Evolutionary conservation across 2,329 filamentous ascomycete species (phyloP), one percentile per base, ranked within the genome.

Genomic region (Drechslerella dactyloides): DNA sequence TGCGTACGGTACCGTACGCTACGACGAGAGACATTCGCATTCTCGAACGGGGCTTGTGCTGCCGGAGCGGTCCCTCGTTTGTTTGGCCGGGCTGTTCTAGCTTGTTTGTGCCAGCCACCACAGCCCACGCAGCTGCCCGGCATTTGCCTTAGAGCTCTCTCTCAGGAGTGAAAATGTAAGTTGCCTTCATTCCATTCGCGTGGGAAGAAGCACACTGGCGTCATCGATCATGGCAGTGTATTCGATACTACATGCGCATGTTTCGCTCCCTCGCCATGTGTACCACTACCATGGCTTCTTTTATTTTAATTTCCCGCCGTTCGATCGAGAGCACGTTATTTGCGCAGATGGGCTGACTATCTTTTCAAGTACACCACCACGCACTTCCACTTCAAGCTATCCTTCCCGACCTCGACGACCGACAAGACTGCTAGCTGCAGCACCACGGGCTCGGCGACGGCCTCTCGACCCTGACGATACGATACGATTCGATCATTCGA

Each of bases 11-110:
- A 44, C 40, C 40, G 6, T n/a, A n/a, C 15, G 4, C 44, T 5
- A 19, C 19, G 19, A 19, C n/a, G 17, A 48, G 5, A 48, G 15
- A 21, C 15, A 48, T 48, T 48, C 13, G n/a, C 4, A 15, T 15
- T 33, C 27, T 42, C 37, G 37, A 42, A 42, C 13, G 37, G 15
- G 37, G 37, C 44, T 48, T 48, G 44, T 48, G 37, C n/a, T 42
- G 27, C 27, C 8, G 27, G 44, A 19, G 19, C 17, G 15, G 13
- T n/a, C n/a, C 40, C 13, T 44, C 3, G 5, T 23, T 48, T 48
- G 44, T 10, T 48, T 48, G 44, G 44, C 17, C 44, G 17, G 37
- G n/a, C 3, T 13, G 37, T 42, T 21, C 17, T 19, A 48, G 44
- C 44, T 48, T 21, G 44, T 19, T 48, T 21, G 19, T 5, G 8